These are phyloP conservation scores for Neofusicoccum laricinum DNA, from an alignment of 2,329 filamentous ascomycete species.

Conservation along the genomic window DNA sequence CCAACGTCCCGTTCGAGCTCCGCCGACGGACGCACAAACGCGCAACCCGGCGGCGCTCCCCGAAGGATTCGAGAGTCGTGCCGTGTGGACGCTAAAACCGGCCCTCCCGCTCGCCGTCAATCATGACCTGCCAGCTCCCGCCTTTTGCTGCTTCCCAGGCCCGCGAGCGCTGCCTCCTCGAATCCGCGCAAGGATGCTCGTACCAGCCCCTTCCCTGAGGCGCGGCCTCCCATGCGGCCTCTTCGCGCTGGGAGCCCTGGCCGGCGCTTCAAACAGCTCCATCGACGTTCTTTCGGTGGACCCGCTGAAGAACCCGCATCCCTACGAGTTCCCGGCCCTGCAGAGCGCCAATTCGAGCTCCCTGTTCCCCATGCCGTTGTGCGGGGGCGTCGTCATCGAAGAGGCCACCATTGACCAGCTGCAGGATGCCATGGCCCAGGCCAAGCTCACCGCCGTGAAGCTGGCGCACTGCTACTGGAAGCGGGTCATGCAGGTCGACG, in stretches of 20 bases:
- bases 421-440: slow-evolving; percentile 55
- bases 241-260: neutral
- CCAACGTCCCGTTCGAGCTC: neutral
- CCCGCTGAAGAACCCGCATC: slow-evolving; percentile 26
- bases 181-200: neutral
- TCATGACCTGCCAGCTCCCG: too few species aligned
- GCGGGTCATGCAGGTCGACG: slow-evolving; percentile 59
- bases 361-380: slow-evolving; percentile 62
- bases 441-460: slow-evolving; percentile 48
- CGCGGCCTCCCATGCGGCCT: neutral
- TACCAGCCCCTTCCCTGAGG: neutral
- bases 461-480: slow-evolving; percentile 46
- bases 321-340: slow-evolving; percentile 33
- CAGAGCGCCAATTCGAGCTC: slow-evolving; percentile 5
- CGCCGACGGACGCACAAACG: too few species aligned
- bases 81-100: too few species aligned
- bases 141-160: too few species aligned
- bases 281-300: neutral
- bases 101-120: too few species aligned
- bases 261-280: neutral
- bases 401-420: slow-evolving; percentile 69
- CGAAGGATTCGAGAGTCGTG: too few species aligned
- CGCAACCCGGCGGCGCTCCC: too few species aligned
- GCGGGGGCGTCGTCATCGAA: slow-evolving; percentile 60
- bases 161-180: too few species aligned